phyloP scores from a whole-genome alignment of 371 early-diverging fungal species.

The Mortierella polycephala region DNA sequence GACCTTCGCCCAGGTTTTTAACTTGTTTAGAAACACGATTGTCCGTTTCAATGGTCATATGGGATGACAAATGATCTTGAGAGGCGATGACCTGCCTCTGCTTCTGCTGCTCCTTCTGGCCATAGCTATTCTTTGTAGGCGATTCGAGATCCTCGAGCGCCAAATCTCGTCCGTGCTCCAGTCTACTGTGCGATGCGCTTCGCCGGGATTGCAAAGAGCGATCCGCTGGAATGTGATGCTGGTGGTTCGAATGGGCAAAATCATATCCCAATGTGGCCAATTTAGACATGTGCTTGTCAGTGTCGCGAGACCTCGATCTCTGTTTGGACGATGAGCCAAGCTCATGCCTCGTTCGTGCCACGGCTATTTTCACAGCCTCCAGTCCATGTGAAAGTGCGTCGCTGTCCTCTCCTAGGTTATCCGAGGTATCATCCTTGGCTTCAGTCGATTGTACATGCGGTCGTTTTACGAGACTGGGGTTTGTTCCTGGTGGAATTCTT shows the following conservation, averaged over 20 bases:
- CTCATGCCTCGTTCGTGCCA: constrained; percentile 24
- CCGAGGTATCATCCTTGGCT: background rate
- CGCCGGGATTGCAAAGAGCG: background rate
- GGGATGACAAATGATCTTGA: too few species aligned
- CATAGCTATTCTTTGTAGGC: constrained; percentile 22
- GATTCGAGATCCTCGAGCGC: constrained; percentile 35
- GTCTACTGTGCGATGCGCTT: constrained; percentile 2
- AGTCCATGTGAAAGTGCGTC: constrained; percentile 27
- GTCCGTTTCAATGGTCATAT: too few species aligned
- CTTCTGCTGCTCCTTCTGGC: background rate
- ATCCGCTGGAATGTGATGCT: background rate
- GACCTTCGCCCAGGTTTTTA: constrained; percentile 32
- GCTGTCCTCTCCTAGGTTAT: constrained; percentile 15
- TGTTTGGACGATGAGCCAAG: constrained; percentile 6
- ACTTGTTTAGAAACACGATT: too few species aligned
- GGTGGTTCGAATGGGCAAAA: background rate
- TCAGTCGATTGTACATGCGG: background rate
- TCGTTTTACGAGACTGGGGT: background rate
- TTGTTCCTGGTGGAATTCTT: background rate
- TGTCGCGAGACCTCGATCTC: background rate
- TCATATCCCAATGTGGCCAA: background rate
- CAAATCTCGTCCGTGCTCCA: constrained; percentile 40
- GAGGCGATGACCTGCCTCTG: too few species aligned
- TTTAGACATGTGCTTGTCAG: background rate
- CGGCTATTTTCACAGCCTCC: constrained; percentile 27